Evolutionary conservation across 805 yeast genomes (phyloP).

Genomic region (Candida sakaeoensis): DNA sequence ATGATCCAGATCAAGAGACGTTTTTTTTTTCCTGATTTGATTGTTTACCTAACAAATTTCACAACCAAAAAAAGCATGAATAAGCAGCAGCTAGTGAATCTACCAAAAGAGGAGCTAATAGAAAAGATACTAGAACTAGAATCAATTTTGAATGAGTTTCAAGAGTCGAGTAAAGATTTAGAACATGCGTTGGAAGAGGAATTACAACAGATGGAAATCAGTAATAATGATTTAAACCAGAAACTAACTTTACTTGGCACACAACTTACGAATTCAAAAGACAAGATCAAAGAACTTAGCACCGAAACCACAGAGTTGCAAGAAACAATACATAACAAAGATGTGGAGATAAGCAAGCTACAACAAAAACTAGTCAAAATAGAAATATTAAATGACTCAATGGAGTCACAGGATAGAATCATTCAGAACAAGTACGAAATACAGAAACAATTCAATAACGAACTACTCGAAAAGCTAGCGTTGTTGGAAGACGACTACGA

Average conservation of each 20-base stretch:
- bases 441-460: constrained; percentile 38
- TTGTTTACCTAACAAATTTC: constrained; percentile 2
- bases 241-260: not conserved
- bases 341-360: constrained; percentile 18
- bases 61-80: not conserved
- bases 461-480: constrained; percentile 39
- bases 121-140: constrained; percentile 30
- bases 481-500: constrained; percentile 39
- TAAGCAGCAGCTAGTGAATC: constrained; percentile 1
- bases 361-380: constrained; percentile 33
- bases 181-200: constrained; percentile 46
- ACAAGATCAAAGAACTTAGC: constrained; percentile 11
- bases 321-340: constrained; percentile 18
- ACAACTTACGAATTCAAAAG: constrained; percentile 1
- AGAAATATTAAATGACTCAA: constrained; percentile 41
- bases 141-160: constrained; percentile 37
- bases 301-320: constrained; percentile 17
- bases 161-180: constrained; percentile 40
- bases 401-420: constrained; percentile 37
- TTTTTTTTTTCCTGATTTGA: too few species aligned
- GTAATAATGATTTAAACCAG: not conserved
- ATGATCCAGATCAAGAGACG: not conserved
- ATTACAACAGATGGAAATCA: constrained; percentile 29
- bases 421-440: constrained; percentile 28
- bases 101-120: constrained; percentile 10